A percentile compares a stretch with the other conserved stretches of the same genome.
These are phyloP conservation scores for Diaporthe capsici DNA, from an alignment of 2,329 filamentous ascomycete species.

Conservation along the genomic window DNA sequence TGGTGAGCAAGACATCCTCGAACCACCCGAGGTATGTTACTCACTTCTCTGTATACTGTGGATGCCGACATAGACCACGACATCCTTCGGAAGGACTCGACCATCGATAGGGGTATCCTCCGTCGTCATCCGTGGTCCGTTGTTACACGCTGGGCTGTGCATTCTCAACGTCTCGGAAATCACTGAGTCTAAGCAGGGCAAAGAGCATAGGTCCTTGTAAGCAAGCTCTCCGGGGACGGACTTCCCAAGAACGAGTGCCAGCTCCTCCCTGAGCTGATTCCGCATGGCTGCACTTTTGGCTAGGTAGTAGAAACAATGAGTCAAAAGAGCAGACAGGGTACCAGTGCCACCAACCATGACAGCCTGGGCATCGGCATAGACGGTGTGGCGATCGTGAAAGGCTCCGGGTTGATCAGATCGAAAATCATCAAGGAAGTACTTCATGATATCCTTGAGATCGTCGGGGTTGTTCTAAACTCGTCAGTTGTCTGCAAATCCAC, in stretches of 20 bases:
- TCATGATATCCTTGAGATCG: neutral
- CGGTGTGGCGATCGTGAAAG: neutral
- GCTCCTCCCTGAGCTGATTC: neutral
- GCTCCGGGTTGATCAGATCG: neutral
- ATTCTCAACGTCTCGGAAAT: constrained; percentile 1
- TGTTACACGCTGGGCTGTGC: neutral
- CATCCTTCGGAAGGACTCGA: neutral
- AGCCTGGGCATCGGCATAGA: neutral
- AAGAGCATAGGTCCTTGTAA: neutral
- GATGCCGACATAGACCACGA: neutral
- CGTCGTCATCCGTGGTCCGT: neutral
- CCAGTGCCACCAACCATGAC: neutral
- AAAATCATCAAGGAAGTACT: constrained; percentile 1
- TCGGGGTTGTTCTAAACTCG: neutral
- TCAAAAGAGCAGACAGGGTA: neutral
- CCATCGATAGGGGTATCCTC: neutral
- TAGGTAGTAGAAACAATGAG: neutral
- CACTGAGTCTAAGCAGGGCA: neutral
- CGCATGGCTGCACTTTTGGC: neutral
- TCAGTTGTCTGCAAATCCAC: neutral
- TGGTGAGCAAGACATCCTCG: neutral
- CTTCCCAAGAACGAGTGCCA: neutral
- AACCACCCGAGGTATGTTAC: neutral
- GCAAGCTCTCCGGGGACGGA: neutral
- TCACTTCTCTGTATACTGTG: constrained; percentile 7